These are phyloP conservation scores for Microdochium bolleyi DNA, from an alignment of 2,329 filamentous ascomycete species.

Conservation along the genomic window DNA sequence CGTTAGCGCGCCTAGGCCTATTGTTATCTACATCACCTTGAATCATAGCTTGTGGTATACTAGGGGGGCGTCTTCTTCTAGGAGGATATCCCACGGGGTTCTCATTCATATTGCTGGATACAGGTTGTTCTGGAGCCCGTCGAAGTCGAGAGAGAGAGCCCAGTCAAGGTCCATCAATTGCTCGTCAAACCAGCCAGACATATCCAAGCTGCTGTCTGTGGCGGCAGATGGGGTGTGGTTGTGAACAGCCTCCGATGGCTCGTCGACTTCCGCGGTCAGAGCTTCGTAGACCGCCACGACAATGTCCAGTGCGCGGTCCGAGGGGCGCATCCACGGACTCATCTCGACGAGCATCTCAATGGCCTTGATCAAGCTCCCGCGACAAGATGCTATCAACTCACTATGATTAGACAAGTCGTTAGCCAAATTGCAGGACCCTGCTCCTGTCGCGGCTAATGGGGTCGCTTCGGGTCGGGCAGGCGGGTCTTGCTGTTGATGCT, in stretches of 20 bases:
- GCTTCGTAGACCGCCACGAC: neutral
- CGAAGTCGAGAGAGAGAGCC: neutral
- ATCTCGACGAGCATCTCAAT: neutral
- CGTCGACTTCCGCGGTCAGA: neutral
- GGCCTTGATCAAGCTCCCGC: neutral
- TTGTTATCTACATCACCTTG: neutral
- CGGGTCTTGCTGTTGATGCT: neutral
- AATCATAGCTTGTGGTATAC: neutral
- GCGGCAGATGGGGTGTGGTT: neutral
- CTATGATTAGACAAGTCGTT: neutral
- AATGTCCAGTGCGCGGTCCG: neutral
- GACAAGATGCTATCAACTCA: neutral
- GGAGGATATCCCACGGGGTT: neutral
- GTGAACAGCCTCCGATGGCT: neutral
- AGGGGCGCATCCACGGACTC: neutral
- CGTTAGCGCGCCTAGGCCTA: neutral
- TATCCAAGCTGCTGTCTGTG: neutral
- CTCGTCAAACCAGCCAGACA: neutral
- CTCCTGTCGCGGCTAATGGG: neutral
- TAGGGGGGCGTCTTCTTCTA: neutral
- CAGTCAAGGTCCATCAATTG: neutral
- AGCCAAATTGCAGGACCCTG: neutral
- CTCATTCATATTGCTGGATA: neutral
- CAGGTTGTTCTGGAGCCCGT: neutral
- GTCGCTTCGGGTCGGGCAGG: neutral